These are phyloP conservation scores for Pestalotiopsis fici DNA, from an alignment of 2,329 filamentous ascomycete genomes.

Conservation along the genomic window DNA sequence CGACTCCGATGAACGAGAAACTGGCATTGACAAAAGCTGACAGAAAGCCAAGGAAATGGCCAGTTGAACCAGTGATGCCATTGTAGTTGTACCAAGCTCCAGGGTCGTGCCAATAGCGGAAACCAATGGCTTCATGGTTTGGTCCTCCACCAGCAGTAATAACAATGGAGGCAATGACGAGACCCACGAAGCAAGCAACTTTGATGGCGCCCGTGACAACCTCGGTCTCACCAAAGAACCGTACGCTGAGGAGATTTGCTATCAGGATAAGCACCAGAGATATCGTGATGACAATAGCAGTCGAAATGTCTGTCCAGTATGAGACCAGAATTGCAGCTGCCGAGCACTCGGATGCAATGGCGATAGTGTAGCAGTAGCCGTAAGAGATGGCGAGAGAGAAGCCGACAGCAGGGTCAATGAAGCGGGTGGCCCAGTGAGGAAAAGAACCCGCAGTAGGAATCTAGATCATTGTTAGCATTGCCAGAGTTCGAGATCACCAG, in stretches of 20 bases:
- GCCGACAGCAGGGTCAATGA: slow-evolving; percentile 29
- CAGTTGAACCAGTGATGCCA: slow-evolving; percentile 29
- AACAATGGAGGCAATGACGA: slow-evolving; percentile 49
- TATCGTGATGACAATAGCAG: slow-evolving; percentile 30
- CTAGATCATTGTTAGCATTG: neutral
- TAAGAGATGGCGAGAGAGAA: slow-evolving; percentile 36
- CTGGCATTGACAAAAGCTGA: slow-evolving; percentile 30
- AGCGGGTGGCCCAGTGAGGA: slow-evolving; percentile 24
- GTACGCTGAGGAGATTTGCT: slow-evolving; percentile 11
- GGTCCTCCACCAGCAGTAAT: slow-evolving; percentile 52
- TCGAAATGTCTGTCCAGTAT: slow-evolving; percentile 17
- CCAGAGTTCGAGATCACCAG: no score
- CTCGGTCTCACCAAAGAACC: slow-evolving; percentile 15
- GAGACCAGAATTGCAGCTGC: slow-evolving; percentile 28
- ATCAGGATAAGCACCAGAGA: slow-evolving; percentile 12
- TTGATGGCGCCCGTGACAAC: slow-evolving; percentile 15
- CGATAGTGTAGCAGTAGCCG: slow-evolving; percentile 31
- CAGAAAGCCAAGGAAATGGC: slow-evolving; percentile 41
- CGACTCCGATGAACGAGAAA: slow-evolving; percentile 30
- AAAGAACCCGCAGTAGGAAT: slow-evolving; percentile 15
- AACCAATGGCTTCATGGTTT: slow-evolving; percentile 49
- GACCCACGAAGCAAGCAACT: slow-evolving; percentile 44
- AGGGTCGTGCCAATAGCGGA: slow-evolving; percentile 51
- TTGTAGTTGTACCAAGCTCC: slow-evolving; percentile 49
- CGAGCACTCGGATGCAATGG: slow-evolving; percentile 32